phyloP scores from a whole-genome alignment of 106 monocot species.

The Iris macrosiphon region DNA sequence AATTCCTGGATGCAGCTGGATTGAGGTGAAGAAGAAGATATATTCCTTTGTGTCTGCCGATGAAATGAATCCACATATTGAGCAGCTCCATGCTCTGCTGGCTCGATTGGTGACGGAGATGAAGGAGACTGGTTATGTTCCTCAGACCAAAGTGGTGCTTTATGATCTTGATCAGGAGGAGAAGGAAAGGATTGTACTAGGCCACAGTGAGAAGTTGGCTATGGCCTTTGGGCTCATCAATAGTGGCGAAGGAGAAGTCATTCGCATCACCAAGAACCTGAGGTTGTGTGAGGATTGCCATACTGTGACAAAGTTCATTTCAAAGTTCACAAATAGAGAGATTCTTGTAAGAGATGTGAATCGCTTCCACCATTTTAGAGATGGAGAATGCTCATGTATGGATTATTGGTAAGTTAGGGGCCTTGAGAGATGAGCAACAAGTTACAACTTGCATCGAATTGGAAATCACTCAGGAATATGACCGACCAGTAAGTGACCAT shows the following conservation, averaged over 20 bases:
- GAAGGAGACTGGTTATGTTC: slow-evolving; percentile 52
- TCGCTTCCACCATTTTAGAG: slow-evolving; percentile 53
- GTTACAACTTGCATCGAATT: too few relatives aligned
- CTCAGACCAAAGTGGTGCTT: slow-evolving; percentile 45
- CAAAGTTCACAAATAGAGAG: slow-evolving; percentile 47
- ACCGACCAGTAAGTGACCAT: too few relatives aligned
- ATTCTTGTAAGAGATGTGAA: slow-evolving; percentile 69
- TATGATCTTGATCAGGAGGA: slow-evolving; percentile 52
- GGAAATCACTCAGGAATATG: too few relatives aligned
- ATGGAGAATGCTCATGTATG: slow-evolving; percentile 57
- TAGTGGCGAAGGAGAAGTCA: slow-evolving; percentile 31
- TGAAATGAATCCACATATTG: slow-evolving; percentile 39
- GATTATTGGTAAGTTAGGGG: slow-evolving; percentile 70
- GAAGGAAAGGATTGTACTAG: slow-evolving; percentile 58
- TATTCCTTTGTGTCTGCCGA: slow-evolving; percentile 48
- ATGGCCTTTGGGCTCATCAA: slow-evolving; percentile 63
- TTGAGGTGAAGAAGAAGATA: slow-evolving; percentile 39
- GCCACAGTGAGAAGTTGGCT: slow-evolving; percentile 75
- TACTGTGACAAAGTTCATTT: slow-evolving; percentile 57
- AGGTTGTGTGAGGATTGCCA: slow-evolving; percentile 77
- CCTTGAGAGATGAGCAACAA: too few relatives aligned
- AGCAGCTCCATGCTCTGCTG: slow-evolving; percentile 43
- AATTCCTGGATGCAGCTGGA: slow-evolving; percentile 59
- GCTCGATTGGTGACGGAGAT: slow-evolving; percentile 32
- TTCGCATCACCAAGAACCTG: slow-evolving; percentile 63